Base-by-base conservation (phyloP, 768 basidiomycete species). In the Kwoniella sp. region DNA sequence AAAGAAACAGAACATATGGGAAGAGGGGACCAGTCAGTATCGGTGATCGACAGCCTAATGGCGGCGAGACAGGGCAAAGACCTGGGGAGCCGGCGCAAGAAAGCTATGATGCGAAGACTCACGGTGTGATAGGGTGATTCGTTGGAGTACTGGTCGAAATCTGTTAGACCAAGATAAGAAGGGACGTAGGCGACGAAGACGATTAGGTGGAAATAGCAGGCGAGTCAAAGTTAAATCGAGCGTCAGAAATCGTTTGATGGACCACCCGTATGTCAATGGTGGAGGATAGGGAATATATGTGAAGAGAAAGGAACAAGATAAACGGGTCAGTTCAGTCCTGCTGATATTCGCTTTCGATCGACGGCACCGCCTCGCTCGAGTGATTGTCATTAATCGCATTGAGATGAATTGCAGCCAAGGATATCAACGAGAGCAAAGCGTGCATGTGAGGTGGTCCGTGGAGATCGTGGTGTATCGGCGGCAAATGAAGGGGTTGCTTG, bases 91-190 rank as follows among this genome's bases (percentile, higher is more conserved):
- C n/a, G 41, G 9, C 20, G 41, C 15, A 45, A 45, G 41, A 17
- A 45, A 45, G 41, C 8, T 4, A 5, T 30, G 22, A 57, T 29
- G 34, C 26, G 17, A 60, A 11, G 8, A 55, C 60, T 48, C 22
- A 61, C 60, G 2, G 60, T 61, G 8, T 51, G 60, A 45, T 61
- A 61, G 4, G 51, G 48, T 23, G 50, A 51, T 15, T 54, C 52
- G 17, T 25, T 51, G 15, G 30, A 37, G 45, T 61, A 51, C 23
- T 51, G 34, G 52, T 61, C 52, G 38, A 54, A 61, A 48, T 61
- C 60, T 61, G 29, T 7, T 28, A 4, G 50, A 45, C 7, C 34
- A 13, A 34, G 13, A 13, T 34, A n/a, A n/a, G n/a, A n/a, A n/a
- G n/a, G n/a, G n/a, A n/a, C n/a, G n/a, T n/a, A n/a, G n/a, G n/a